Evolutionary conservation across 2,329 filamentous ascomycete genomes (phyloP), one percentile per base, ranked within the genome.

Genomic region (Penicillium expansum): DNA sequence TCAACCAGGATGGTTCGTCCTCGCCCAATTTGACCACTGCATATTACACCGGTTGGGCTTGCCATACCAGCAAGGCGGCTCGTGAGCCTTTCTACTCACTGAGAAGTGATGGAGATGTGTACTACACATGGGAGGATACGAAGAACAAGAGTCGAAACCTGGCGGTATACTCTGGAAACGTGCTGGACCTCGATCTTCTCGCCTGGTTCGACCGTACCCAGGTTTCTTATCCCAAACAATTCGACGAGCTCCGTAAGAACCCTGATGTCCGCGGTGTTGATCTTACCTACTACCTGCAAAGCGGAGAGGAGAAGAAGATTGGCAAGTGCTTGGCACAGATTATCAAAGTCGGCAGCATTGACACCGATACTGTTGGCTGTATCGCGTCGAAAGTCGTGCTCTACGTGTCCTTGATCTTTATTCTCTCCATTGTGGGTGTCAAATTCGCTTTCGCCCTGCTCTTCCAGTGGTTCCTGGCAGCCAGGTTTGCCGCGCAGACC

Each of bases 371-470:
- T 7, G 90, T 99, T 48, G 94, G 94, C 16, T 99, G 94, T 77
- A 99, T 99, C 72, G 94, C 94, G 2, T 96, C 93, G 62, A 90
- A 96, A 77, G 92, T 99, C 27, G 94, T 99, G 4, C 86, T 99
- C 42, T 99, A 99, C 71, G 87, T 96, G 51, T 95, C 93, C 4
- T 80, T 99, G 62, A 86, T 89, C 52, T 90, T 99, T 74, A 99
- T 99, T 76, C 77, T 99, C 58, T 86, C 91, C 5, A 91, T 99
- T 50, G 95, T 99, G 5, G 71, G 84, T 16, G 84, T 89, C 61
- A 93, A 96, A 64, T 99, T 99, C 70, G 71, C 88, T n/a, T 83
- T 99, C 50, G 94, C 94, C 11, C 71, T 97, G 43, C 75, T 93
- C 57, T 99, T 99, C 79, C 91, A 97, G 70, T 99, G 95, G 95